Evolutionary conservation across 2,329 filamentous ascomycete species (phyloP), one percentile per base, ranked within the genome.

Genomic region (Ilyonectria destructans): DNA sequence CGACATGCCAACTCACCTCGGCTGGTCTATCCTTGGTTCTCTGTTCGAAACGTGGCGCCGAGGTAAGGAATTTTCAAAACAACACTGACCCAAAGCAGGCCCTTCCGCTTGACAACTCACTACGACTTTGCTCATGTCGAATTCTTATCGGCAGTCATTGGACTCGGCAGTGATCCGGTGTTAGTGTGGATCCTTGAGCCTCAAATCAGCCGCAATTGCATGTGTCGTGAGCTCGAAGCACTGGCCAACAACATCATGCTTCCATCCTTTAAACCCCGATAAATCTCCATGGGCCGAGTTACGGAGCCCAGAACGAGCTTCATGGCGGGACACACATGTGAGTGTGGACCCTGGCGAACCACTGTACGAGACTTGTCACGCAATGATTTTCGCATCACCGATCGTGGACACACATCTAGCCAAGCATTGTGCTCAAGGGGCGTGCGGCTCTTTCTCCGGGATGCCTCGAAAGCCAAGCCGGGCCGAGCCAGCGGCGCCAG

Each of bases 241-340:
- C 35, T 63, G 61, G 51, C 65, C 61, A 61, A 45, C 65, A 58
- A 68, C 45, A 59, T 57, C 67, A 60, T 70, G 65, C 59, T 37
- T 55, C 51, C 45, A 9, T 21, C 54, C 49, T 55, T 43, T 48
- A 7, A 66, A 69, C 56, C 56, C 69, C 70, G 72, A 71, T 45
- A 67, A 67, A 67, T 70, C 67, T 71, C 74, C 72, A 74, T 65
- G 51, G 59, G 59, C 68, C 72, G 67, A 70, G 51, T 37, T 60
- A 72, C 64, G 63, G 62, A 54, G 67, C 61, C 58, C 21, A 45
- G 45, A 62, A 51, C n/a, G 40, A 48, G 43, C 49, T 23, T 49
- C 49, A 46, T 40, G 40, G 64, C 26, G 21, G 37, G 3, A 43
- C 15, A 35, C 62, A 71, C 54, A 71, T 69, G 61, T 63, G 67